Base-by-base conservation (phyloP, 108 stramenopile genomes). In the Cyclostephanos tholiformis region DNA sequence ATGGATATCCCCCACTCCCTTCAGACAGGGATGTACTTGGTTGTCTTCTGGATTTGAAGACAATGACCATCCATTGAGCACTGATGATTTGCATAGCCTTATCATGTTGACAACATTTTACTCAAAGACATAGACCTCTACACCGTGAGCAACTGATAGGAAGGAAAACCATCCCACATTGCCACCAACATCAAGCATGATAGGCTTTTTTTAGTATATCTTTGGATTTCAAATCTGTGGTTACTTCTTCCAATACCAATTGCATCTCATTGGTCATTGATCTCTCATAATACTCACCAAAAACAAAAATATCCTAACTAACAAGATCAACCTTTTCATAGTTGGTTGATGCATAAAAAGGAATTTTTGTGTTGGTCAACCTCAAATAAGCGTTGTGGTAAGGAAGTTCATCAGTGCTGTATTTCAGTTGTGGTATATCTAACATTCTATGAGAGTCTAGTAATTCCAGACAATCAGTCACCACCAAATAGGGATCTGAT, bases 131-230 rank as follows among this genome's bases (percentile, higher is more conserved):
- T 67, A 72, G 0, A 88, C 87, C 32, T 80, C 69, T 32, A 80
- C 81, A 4, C 82, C 82, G 44, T 77, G 69, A 2, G 87, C 78
- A 17, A 76, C 82, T 4, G 77, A 61, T 9, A 88, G 53, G 13
- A 88, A 39, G 17, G 78, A 78, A 52, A 82, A 88, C 62, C 77
- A 88, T 0, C 87, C 87, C 57, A 86, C 79, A 43, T 88, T 88
- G 17, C 70, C 84, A 12, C 87, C 87, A 44, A 85, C 67, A 61
- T 88, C 87, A 7, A 88, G 26, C 68, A 82, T 62, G 26, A 82
- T 55, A 3, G 71, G 35, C 16, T 56, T 26, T 59, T 59, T 69
- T 61, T 25, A 14, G 0, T 1, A 27, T 30, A 69, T 17, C 56
- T 14, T 12, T 29, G 19, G 43, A n/a, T 44, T 32, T 17, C 46